A percentile compares a stretch with the other conserved stretches of the same genome.
Evolutionary conservation across 2,329 filamentous ascomycete genomes (phyloP).

Genomic region (Akanthomyces muscarius): DNA sequence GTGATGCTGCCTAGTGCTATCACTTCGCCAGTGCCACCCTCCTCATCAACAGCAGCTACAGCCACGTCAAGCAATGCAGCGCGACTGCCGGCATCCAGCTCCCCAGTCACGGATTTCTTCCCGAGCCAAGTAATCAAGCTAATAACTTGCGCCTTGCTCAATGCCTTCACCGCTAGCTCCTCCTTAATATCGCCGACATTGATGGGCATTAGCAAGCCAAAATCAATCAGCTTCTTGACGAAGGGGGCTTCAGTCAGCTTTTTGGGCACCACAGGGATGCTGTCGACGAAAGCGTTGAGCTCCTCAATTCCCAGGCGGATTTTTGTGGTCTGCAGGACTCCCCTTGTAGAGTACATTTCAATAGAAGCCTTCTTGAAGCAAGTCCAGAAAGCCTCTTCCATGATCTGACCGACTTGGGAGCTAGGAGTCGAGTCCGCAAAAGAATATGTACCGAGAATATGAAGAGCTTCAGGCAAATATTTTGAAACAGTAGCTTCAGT

Average conservation of each 20-base stretch:
- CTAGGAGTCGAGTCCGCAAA: slow-evolving; percentile 90
- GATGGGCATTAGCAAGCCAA: slow-evolving; percentile 81
- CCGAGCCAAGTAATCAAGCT: slow-evolving; percentile 84
- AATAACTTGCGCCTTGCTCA: slow-evolving; percentile 71
- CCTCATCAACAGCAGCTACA: slow-evolving; percentile 63
- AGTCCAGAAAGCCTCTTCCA: slow-evolving; percentile 96
- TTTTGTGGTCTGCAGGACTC: slow-evolving; percentile 77
- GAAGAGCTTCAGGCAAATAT: slow-evolving; percentile 73
- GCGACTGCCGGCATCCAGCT: slow-evolving; percentile 67
- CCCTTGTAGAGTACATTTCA: slow-evolving; percentile 82
- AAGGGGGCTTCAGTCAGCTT: slow-evolving; percentile 71
- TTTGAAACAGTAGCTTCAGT: slow-evolving; percentile 60
- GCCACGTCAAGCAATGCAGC: slow-evolving; percentile 73
- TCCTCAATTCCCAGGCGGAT: slow-evolving; percentile 72
- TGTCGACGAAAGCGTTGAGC: slow-evolving; percentile 70
- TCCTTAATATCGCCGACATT: slow-evolving; percentile 80
- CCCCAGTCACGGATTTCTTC: slow-evolving; percentile 64
- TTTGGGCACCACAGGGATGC: slow-evolving; percentile 80
- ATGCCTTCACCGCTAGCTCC: slow-evolving; percentile 76
- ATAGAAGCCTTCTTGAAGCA: slow-evolving; percentile 78
- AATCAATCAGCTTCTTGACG: slow-evolving; percentile 74
- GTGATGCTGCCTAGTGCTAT: slow-evolving; percentile 73
- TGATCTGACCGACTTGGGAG: slow-evolving; percentile 73
- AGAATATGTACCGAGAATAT: slow-evolving; percentile 82
- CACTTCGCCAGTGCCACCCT: slow-evolving; percentile 62